A percentile compares a stretch with the other conserved stretches of the same genome.
phyloP scores from a whole-genome alignment of 2,329 filamentous ascomycete genomes.

The Helicocarpus griseus region DNA sequence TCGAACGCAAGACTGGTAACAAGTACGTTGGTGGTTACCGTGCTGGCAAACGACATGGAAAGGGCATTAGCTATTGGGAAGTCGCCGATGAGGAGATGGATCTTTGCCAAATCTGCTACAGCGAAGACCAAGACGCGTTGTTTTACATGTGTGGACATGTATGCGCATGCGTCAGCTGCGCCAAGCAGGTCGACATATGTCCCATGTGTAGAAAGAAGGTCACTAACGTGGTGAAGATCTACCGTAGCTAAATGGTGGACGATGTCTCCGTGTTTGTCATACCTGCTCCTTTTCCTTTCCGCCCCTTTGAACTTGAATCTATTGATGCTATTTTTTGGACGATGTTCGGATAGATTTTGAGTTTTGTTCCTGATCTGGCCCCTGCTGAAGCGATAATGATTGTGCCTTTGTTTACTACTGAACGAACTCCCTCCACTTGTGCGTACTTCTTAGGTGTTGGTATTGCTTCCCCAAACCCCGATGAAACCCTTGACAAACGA shows the following conservation, averaged over 20 bases:
- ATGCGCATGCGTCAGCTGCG: conserved; percentile 51
- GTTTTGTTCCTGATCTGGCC: too few relatives aligned
- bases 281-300: neutral
- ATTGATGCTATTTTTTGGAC: neutral
- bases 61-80: conserved; percentile 53
- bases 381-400: neutral
- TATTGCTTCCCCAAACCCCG: neutral
- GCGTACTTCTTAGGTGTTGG: neutral
- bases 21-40: conserved; percentile 53
- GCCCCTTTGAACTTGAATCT: neutral
- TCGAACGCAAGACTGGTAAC: conserved; percentile 49
- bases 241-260: conserved; percentile 29
- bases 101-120: conserved; percentile 53
- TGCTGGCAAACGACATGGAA: conserved; percentile 50
- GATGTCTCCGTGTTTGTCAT: too few relatives aligned
- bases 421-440: too few relatives aligned
- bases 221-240: conserved; percentile 49
- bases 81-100: conserved; percentile 52
- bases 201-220: conserved; percentile 53
- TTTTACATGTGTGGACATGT: conserved; percentile 58
- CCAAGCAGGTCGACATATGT: conserved; percentile 48
- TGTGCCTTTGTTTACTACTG: neutral
- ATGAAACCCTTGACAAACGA: neutral
- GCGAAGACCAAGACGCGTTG: conserved; percentile 48
- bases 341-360: neutral